phyloP scores from a whole-genome alignment of 495 filamentous ascomycete genomes.

The Tetracladium setigerum region DNA sequence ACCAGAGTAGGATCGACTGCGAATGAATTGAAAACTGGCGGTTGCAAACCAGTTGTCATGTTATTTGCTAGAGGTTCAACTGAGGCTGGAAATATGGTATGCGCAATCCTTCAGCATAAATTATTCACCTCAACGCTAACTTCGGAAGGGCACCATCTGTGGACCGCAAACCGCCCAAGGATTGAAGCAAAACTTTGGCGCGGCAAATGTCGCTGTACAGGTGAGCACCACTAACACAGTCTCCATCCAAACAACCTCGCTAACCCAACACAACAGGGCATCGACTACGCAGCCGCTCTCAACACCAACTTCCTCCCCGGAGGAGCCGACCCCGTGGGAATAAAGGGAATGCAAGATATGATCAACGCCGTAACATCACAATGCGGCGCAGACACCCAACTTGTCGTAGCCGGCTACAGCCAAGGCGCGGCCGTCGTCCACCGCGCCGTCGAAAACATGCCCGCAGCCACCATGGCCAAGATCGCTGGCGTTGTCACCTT shows the following conservation, averaged over 20 bases:
- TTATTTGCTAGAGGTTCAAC: slow-evolving; percentile 45
- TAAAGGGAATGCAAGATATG: slow-evolving; percentile 10
- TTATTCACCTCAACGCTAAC: slow-evolving; percentile 2
- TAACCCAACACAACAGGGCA: slow-evolving; percentile 19
- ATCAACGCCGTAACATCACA: slow-evolving; percentile 20
- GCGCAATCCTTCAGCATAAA: slow-evolving; percentile 9
- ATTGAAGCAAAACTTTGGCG: slow-evolving; percentile 26
- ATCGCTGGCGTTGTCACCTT: slow-evolving; percentile 49
- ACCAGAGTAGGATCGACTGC: slow-evolving; percentile 20
- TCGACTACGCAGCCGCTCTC: slow-evolving; percentile 31
- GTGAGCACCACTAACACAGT: slow-evolving; percentile 12
- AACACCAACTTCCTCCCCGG: slow-evolving; percentile 30
- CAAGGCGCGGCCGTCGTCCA: slow-evolving; percentile 51
- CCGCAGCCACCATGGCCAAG: slow-evolving; percentile 32
- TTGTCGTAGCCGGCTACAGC: slow-evolving; percentile 34
- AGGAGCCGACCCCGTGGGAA: slow-evolving; percentile 26
- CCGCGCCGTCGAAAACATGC: slow-evolving; percentile 35
- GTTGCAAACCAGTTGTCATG: slow-evolving; percentile 41
- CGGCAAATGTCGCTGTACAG: slow-evolving; percentile 27
- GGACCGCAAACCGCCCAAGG: slow-evolving; percentile 27
- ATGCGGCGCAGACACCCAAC: slow-evolving; percentile 21
- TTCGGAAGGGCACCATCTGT: slow-evolving; percentile 26
- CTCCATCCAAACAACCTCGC: slow-evolving; percentile 9
- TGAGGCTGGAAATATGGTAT: slow-evolving; percentile 45
- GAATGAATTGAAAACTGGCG: slow-evolving; percentile 35